Evolutionary conservation across 768 basidiomycete species (phyloP), one percentile per base, ranked within the genome.

Genomic region (Suillus ampliporus): DNA sequence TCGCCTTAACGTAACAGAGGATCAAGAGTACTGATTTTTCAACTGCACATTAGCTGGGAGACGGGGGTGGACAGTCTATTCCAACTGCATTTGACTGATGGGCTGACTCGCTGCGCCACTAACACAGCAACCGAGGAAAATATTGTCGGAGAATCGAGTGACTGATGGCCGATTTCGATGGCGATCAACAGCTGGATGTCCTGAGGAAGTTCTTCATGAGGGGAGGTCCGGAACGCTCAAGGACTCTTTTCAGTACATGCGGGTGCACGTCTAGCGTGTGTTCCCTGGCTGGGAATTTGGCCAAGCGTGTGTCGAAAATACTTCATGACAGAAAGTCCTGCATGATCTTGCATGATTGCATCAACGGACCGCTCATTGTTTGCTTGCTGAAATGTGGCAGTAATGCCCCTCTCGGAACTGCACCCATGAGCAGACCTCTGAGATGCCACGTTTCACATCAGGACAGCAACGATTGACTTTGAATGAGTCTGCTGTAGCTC

Each of bases 381-480:
- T 4, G 75, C 73, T 23, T 68, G 47, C n/a, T 69, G 67, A 13
- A 74, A 77, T 1, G 69, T 72, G 8, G 65, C 59, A 35, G 83
- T 72, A 38, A 84, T 68, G 4, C n/a, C n/a, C n/a, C n/a, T n/a
- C n/a, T n/a, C n/a, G 79, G 82, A 1, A 62, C 61, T 58, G 69
- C 2, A 80, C 72, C 80, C 82, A 83, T 3, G 68, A 47, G 48
- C 71, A 74, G 40, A 83, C 76, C 40, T 72, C 74, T 41, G 72
- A 66, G 37, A 77, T 73, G 5, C 83, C 81, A 43, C 68, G 63
- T 60, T 84, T 79, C 57, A 75, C 61, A 66, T 79, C 61, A 78
- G 80, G 6, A 76, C 77, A n/a, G 77, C 82, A 1, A 83, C 76
- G 23, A 83, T 76, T 14, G 23, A 80, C 78, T 66, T 84, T 82